Base-by-base conservation (phyloP, 768 basidiomycete species). In the Boletales sp. region DNA sequence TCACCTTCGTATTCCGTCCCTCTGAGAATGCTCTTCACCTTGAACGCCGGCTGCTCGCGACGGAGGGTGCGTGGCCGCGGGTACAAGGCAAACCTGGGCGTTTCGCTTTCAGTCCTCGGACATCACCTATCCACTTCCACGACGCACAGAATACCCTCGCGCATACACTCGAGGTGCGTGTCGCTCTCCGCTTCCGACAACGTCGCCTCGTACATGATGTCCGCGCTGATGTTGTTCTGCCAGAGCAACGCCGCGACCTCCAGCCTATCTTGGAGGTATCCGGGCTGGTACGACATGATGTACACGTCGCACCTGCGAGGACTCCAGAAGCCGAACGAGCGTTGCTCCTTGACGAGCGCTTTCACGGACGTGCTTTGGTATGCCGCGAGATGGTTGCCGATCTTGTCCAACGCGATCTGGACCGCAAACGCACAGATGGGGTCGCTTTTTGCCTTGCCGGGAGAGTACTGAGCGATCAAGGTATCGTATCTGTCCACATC, bases 261-360 rank as follows among this genome's bases (percentile, higher is more conserved):
- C 15, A 93, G 75, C 38, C 90, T 77, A 45, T 91, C 90, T 54
- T 83, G 80, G 33, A 93, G 70, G 59, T 83, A 77, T 10, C 90
- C 90, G 8, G 81, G 72, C 53, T 87, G 83, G 52, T 84, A 88
- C 0, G 88, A 88, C 25, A 90, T 81, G 12, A 93, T 76, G 55
- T 92, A 93, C 11, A 93, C 90, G 55, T 93, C 90, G 57, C 91
- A 92, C 35, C 89, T 75, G 14, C 90, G 78, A n/a, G 90, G 90
- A 65, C 87, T 88, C 89, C 88, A 93, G 61, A 82, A 88, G 0
- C 91, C 90, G 53, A 90, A 93, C 0, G 91, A 90, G 11, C 82
- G 80, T 52, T 84, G 81, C 59, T 90, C 87, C 64, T 86, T 90
- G 46, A 90, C 72, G 6, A 90, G 73, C 3, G 77, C 77, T 62